These are phyloP conservation scores for Puccinia triticina DNA, from an alignment of 1,284 basidiomycete genomes.

Conservation along the genomic window DNA sequence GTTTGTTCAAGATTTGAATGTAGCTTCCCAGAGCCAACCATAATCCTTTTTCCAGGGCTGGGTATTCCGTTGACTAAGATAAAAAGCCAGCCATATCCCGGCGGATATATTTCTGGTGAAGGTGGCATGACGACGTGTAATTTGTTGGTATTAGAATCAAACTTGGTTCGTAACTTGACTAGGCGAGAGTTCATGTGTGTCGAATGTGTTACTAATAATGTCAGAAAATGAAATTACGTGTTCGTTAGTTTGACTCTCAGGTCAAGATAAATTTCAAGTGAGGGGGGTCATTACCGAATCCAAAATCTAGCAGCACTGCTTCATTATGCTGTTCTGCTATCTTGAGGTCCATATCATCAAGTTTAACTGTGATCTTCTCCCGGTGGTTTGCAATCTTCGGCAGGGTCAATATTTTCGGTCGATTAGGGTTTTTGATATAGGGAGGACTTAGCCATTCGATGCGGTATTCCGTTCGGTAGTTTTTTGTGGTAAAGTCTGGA, in stretches of 20 bases:
- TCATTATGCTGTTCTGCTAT: slow-evolving; percentile 10
- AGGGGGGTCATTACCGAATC: slow-evolving; percentile 45
- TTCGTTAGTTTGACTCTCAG: not conserved
- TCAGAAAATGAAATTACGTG: not conserved
- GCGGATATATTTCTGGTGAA: slow-evolving; percentile 70
- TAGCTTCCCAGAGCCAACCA: slow-evolving; percentile 67
- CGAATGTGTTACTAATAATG: slow-evolving; percentile 55
- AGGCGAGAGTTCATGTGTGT: slow-evolving; percentile 76
- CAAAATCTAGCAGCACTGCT: slow-evolving; percentile 53
- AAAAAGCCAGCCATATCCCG: slow-evolving; percentile 78
- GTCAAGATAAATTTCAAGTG: not conserved
- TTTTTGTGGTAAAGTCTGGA: slow-evolving; percentile 69
- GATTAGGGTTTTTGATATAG: slow-evolving; percentile 25
- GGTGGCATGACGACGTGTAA: slow-evolving; percentile 68
- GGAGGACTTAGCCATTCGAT: slow-evolving; percentile 69
- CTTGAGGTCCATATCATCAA: not conserved
- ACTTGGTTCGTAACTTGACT: slow-evolving; percentile 67
- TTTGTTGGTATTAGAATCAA: slow-evolving; percentile 62
- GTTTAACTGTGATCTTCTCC: slow-evolving; percentile 18
- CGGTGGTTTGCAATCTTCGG: slow-evolving; percentile 18
- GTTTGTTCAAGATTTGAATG: not conserved
- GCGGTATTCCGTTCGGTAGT: slow-evolving; percentile 76
- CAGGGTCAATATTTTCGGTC: slow-evolving; percentile 17
- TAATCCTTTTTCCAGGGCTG: slow-evolving; percentile 69
- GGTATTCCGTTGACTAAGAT: slow-evolving; percentile 72